Evolutionary conservation across 2,329 filamentous ascomycete genomes (phyloP), one percentile per base, ranked within the genome.

Genomic region (Elsinoe arachidis): DNA sequence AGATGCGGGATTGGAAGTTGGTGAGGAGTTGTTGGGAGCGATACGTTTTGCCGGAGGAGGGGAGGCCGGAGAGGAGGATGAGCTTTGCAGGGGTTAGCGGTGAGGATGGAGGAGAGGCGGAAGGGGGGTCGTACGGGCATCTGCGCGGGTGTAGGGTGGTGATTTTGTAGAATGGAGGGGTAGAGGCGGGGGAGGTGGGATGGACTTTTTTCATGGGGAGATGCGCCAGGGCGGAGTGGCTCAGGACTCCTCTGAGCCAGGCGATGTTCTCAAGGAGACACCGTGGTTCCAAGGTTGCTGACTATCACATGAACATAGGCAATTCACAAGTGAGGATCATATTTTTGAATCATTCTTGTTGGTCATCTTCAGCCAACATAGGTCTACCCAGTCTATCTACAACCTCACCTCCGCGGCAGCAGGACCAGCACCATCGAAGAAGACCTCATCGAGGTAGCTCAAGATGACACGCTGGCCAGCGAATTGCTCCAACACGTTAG

Each of bases 1-100:
- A 71, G 69, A 85, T 83, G 66, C 79, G 82, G 61, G 78, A 72
- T 51, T 77, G 68, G 67, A 91, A 82, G 72, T 84, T 84, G 34
- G 78, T 70, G 66, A 84, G 73, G 10, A 93, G 80, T 70, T 92
- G 82, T 43, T 73, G 68, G 61, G 80, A 78, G 66, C 83, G 80
- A 64, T 82, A 73, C 11, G 80, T 83, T 63, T 85, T 83, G 64
- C 83, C 83, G 64, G 81, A 80, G 62, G 78, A 82, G 51, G 83
- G 83, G 67, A 80, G 84, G 61, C 82, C 82, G 61, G 81, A 83
- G 60, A 85, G 73, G 58, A 83, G 74, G 59, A 84, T 76, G 65
- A 84, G 78, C 81, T n/a, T n/a, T 84, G 60, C 51, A n/a, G n/a
- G 7, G 14, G 4, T 43, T 41, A 41, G 19, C n/a, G 19, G 30